Evolutionary conservation across 1,284 basidiomycete genomes (phyloP).

Genomic region (Earliella scabrosa): DNA sequence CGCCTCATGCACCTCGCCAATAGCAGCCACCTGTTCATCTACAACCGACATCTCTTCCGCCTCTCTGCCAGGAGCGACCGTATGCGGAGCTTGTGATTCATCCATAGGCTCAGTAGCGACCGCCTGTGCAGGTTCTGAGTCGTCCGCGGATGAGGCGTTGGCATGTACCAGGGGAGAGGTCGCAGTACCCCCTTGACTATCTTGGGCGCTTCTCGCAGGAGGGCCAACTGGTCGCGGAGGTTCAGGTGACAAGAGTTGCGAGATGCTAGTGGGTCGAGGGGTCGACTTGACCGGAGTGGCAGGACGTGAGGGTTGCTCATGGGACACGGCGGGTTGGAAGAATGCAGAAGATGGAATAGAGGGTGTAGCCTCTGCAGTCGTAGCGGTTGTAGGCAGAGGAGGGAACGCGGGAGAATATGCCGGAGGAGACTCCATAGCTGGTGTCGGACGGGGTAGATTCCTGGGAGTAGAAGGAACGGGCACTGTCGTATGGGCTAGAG

Average conservation of each 20-base stretch:
- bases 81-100: too few relatives aligned
- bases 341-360: too few relatives aligned
- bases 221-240: not conserved
- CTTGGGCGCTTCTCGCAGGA: not conserved
- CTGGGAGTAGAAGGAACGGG: not conserved
- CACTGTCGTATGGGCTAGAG: not conserved
- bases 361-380: not conserved
- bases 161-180: not conserved
- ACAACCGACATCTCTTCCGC: too few relatives aligned
- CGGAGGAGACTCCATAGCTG: not conserved
- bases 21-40: too few relatives aligned
- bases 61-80: too few relatives aligned
- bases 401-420: too few relatives aligned
- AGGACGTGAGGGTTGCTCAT: not conserved
- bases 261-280: slow-evolving; percentile 8
- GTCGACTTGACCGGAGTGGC: not conserved
- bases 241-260: slow-evolving; percentile 12
- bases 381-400: too few relatives aligned
- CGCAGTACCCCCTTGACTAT: not conserved
- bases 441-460: not conserved
- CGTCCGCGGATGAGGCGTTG: too few relatives aligned
- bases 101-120: too few relatives aligned
- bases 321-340: not conserved
- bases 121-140: too few relatives aligned
- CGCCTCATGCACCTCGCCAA: too few relatives aligned